phyloP scores from a whole-genome alignment of 805 yeast genomes.

The Ogataea henricii region DNA sequence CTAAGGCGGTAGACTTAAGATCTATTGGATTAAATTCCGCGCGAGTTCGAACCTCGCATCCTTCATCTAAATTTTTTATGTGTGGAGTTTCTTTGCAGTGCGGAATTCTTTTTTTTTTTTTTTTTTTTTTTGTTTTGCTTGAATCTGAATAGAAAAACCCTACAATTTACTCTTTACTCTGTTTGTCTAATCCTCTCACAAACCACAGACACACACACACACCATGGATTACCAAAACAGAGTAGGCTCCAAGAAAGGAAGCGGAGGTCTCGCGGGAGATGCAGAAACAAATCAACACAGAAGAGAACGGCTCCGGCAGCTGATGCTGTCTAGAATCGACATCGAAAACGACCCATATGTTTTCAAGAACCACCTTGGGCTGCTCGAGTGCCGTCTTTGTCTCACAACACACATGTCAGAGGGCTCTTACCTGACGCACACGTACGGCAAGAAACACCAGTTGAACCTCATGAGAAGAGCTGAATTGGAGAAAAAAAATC shows the following conservation, averaged over 20 bases:
- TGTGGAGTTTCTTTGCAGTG: neutral
- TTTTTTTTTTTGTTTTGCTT: slow-evolving; percentile 2
- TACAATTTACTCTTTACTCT: neutral
- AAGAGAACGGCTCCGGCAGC: slow-evolving; percentile 64
- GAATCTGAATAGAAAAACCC: too few species aligned
- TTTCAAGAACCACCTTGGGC: slow-evolving; percentile 79
- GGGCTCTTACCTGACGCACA: slow-evolving; percentile 78
- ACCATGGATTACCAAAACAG: slow-evolving; percentile 86
- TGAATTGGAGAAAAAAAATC: slow-evolving; percentile 34
- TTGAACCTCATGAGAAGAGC: slow-evolving; percentile 66
- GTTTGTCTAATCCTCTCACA: too few species aligned
- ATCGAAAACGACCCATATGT: slow-evolving; percentile 79
- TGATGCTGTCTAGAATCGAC: slow-evolving; percentile 53
- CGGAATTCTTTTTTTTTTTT: slow-evolving; percentile 14
- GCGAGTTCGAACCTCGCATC: slow-evolving; percentile 43
- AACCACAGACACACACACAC: neutral
- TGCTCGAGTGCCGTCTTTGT: slow-evolving; percentile 82
- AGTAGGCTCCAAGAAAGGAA: slow-evolving; percentile 88
- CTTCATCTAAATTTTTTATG: slow-evolving; percentile 24
- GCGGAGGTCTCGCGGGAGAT: slow-evolving; percentile 83
- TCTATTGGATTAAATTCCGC: slow-evolving; percentile 39
- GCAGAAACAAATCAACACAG: slow-evolving; percentile 71
- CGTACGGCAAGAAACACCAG: slow-evolving; percentile 83
- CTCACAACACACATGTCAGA: slow-evolving; percentile 80
- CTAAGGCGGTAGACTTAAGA: slow-evolving; percentile 42